phyloP scores from a whole-genome alignment of 2,329 filamentous ascomycete genomes.

The Verticillium longisporum region DNA sequence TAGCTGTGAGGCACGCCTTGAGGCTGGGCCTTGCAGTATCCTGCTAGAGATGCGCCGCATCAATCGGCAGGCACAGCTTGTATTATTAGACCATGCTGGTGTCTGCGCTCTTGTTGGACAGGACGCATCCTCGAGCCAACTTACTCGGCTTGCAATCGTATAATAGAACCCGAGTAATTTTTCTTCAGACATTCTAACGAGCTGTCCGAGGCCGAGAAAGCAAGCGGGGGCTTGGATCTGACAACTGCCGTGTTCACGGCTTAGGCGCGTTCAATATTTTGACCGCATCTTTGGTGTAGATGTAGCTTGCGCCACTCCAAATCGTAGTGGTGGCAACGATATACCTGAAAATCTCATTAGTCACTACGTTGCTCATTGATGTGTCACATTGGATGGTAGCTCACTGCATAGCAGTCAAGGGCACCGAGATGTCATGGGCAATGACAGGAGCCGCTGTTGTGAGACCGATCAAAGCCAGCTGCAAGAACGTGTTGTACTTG shows the following conservation, averaged over 20 bases:
- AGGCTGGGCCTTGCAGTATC: no score
- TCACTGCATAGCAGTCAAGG: slow-evolving; percentile 59
- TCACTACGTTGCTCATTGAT: not conserved
- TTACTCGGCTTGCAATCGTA: no score
- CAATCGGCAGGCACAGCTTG: no score
- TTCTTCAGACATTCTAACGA: not conserved
- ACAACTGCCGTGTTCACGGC: not conserved
- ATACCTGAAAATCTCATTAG: slow-evolving; percentile 45
- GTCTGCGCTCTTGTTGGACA: no score
- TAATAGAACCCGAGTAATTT: no score
- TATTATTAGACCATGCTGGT: no score
- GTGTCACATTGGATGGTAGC: slow-evolving; percentile 19
- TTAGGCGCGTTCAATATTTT: slow-evolving; percentile 58
- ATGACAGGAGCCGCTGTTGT: slow-evolving; percentile 77
- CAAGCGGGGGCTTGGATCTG: not conserved
- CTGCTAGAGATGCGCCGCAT: no score
- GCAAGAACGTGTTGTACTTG: slow-evolving; percentile 91
- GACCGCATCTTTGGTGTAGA: slow-evolving; percentile 85
- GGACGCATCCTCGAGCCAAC: no score
- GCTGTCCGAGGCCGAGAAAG: not conserved
- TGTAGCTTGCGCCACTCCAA: slow-evolving; percentile 90
- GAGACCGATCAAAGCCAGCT: slow-evolving; percentile 77
- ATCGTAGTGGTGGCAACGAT: slow-evolving; percentile 83
- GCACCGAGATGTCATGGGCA: slow-evolving; percentile 43
- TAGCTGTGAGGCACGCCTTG: no score